Base-by-base conservation (phyloP, 2,329 filamentous ascomycete genomes). In the Penicillium thymicola region DNA sequence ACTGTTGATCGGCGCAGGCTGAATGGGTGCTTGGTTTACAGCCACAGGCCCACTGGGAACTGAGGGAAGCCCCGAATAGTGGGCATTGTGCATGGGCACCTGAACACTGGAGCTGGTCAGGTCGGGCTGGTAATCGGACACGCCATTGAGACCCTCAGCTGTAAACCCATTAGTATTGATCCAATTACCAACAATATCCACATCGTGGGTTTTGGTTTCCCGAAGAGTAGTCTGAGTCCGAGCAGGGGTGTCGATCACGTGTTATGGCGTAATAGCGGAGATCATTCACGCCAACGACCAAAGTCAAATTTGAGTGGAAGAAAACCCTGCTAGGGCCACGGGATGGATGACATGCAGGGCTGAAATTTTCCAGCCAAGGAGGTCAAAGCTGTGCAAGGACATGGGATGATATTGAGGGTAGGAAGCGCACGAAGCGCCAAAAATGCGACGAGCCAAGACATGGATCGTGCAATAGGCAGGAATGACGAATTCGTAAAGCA, bases 201-300 rank as follows among this genome's bases (percentile, higher is more conserved):
- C 47, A 52, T 59, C 52, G 52, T 57, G 21, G 40, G 36, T 11
- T 38, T 58, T 47, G 57, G 51, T 62, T 34, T 58, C 41, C 57
- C 55, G 43, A 55, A 52, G 16, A 43, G 23, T n/a, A 43, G 23
- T 11, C 5, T 3, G 38, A 27, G 28, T 36, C 44, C 50, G 27
- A 48, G 54, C 16, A 53, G 30, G 27, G 37, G 46, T 25, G 25
- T 47, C 27, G n/a, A 58, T 74, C 71, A 74, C 71, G 71, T 73
- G 71, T 48, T 60, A 70, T 73, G 63, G 66, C 69, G 70, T 65
- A 64, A 74, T 71, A 65, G 47, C 50, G 59, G 62, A 57, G 58
- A 51, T 46, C 11, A 37, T 47, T 69, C 64, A 63, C 70, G 65
- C 52, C 54, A 59, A 52, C 49, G 18, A 18, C 57, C 56, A 59